phyloP scores from a whole-genome alignment of 2,329 filamentous ascomycete genomes.

The Cordyceps javanica region DNA sequence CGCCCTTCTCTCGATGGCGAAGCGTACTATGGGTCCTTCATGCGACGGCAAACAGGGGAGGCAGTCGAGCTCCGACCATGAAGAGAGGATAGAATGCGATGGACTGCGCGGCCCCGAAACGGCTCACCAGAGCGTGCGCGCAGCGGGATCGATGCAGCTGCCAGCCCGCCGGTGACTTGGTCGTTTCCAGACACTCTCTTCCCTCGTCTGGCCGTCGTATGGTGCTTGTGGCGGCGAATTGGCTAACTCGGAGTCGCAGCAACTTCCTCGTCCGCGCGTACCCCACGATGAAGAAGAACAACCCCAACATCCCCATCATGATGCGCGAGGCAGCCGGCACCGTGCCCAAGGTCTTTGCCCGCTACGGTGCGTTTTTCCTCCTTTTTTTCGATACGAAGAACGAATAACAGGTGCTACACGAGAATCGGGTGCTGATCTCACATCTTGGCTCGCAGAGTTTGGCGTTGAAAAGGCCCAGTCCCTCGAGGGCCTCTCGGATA shows the following conservation, averaged over 20 bases:
- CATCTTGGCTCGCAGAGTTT: constrained; percentile 34
- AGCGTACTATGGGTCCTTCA: too few species aligned
- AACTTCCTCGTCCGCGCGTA: constrained; percentile 87
- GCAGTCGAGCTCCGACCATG: too few species aligned
- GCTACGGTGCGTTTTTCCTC: constrained; percentile 68
- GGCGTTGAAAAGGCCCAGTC: constrained; percentile 52
- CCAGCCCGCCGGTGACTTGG: too few species aligned
- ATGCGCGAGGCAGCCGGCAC: constrained; percentile 86
- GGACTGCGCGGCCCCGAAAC: background rate
- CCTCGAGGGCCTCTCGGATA: constrained; percentile 53
- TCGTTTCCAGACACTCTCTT: too few species aligned
- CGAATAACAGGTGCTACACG: background rate
- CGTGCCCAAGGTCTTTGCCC: constrained; percentile 78
- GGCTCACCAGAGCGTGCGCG: too few species aligned
- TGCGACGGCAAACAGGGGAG: background rate
- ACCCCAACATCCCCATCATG: constrained; percentile 88
- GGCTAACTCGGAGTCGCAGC: constrained; percentile 31
- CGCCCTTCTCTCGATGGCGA: background rate
- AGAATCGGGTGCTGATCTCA: background rate
- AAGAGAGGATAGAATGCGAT: background rate
- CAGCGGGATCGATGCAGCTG: too few species aligned
- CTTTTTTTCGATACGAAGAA: background rate
- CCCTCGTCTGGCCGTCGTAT: too few species aligned
- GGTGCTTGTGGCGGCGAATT: too few species aligned
- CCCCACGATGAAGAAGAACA: constrained; percentile 99